These are phyloP conservation scores for Candolleomyces efflorescens DNA, from an alignment of 768 basidiomycete genomes.

Conservation along the genomic window DNA sequence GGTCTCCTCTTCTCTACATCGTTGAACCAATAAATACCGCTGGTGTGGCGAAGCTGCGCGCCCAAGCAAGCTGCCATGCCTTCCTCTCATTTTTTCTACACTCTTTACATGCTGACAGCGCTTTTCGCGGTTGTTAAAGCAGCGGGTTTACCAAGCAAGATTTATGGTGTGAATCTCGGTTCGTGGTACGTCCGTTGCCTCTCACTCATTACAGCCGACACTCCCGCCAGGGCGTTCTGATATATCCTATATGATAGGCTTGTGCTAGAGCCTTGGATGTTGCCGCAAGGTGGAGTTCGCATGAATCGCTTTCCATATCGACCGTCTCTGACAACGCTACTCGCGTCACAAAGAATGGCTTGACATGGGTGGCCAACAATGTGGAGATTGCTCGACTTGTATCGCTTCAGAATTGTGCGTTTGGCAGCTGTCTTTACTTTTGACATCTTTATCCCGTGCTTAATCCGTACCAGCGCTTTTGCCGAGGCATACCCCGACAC, in stretches of 20 bases:
- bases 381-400: conserved; percentile 56
- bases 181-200: conserved; percentile 41
- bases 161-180: conserved; percentile 71
- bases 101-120: conserved; percentile 13
- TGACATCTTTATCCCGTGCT: neutral
- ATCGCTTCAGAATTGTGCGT: conserved; percentile 66
- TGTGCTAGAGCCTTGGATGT: conserved; percentile 79
- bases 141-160: conserved; percentile 37
- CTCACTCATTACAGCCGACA: neutral
- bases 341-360: conserved; percentile 49
- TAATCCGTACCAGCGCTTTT: conserved; percentile 43
- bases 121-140: conserved; percentile 13
- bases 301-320: neutral
- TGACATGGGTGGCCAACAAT: conserved; percentile 67
- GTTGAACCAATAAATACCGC: neutral
- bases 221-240: neutral
- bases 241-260: conserved; percentile 41
- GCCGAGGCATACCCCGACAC: conserved; percentile 55
- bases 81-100: conserved; percentile 19
- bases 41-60: neutral
- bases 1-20: neutral
- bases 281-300: conserved; percentile 48
- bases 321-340: neutral
- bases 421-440: neutral
- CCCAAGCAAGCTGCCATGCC: conserved; percentile 9